Evolutionary conservation across 148 eudicot species (phyloP), one percentile per base, ranked within the genome.

Genomic region (Fallopia convolvulus): DNA sequence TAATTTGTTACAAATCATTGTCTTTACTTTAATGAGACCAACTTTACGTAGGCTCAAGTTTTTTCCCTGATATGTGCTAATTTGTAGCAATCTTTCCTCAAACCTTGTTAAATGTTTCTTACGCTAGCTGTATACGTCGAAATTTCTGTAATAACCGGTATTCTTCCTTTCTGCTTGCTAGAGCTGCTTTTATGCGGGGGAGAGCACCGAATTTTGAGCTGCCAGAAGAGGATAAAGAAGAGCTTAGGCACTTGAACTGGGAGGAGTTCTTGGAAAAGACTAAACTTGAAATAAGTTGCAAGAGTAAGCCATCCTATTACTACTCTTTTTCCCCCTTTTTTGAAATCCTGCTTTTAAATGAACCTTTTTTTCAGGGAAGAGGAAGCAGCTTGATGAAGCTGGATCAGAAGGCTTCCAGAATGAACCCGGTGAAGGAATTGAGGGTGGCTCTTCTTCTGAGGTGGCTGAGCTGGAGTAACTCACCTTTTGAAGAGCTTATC

Each of bases 141-240:
- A 26, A 26, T 61, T 9, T 47, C 32, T 74, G 4, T 74, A 2
- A 74, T 74, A 33, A 33, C 30, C 18, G 11, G 23, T 8, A 18
- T 72, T 55, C 8, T 75, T 63, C 17, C 17, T 13, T 12, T 3
- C 36, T 72, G 68, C 71, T 21, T 84, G 86, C 83, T 63, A 94
- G 99, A 82, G 99, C 99, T 72, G 97, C 99, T 74, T 92, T 88
- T 81, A 84, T 92, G 91, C 88, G 96, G 61, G 97, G 99, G 23
- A 90, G 97, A 76, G 93, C 88, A 55, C 88, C 99, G 20, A 94
- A 94, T 82, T 87, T 83, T 66, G 96, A 86, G 80, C 86, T 94
- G 42, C 55, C 96, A 4, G 90, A 85, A 77, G 91, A 85, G 74
- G 97, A 89, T 84, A 90, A 94, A 83, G 82, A 87, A 79, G 86